These are phyloP conservation scores for Jamesozyma lodderae DNA, from an alignment of 805 yeast genomes.

Conservation along the genomic window DNA sequence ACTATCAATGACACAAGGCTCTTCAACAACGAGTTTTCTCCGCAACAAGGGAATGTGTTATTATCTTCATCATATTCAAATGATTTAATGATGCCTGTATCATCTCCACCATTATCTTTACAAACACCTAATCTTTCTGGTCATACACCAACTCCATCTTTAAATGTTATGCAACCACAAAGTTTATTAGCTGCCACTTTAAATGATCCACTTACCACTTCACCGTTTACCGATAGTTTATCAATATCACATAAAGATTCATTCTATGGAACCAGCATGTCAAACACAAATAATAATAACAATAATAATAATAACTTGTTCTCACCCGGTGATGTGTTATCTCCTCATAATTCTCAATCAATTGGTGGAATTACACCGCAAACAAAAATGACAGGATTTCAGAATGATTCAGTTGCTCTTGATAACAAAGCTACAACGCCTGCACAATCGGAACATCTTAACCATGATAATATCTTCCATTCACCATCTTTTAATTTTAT, in stretches of 20 bases:
- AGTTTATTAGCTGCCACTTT: constrained; percentile 14
- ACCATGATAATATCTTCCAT: constrained; percentile 10
- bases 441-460: neutral
- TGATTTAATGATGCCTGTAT: constrained; percentile 1
- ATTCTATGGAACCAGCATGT: constrained; percentile 2
- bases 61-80: neutral
- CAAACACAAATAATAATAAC: neutral
- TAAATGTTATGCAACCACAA: constrained; percentile 9
- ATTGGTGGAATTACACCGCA: constrained; percentile 2
- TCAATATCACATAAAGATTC: constrained; percentile 3
- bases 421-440: neutral
- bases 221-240: constrained; percentile 6
- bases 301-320: neutral
- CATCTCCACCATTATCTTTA: neutral
- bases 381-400: neutral
- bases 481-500: constrained; percentile 22
- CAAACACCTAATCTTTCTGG: neutral
- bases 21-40: constrained; percentile 3
- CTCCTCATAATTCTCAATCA: constrained; percentile 8
- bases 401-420: neutral
- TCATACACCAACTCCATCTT: constrained; percentile 3
- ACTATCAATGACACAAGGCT: neutral
- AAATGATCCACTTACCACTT: constrained; percentile 6
- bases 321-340: constrained; percentile 1
- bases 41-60: neutral